A percentile compares a stretch with the other conserved stretches of the same genome.
Conservation (phyloP, 2,329 filamentous ascomycete species). For the Aspergillus pseudonomiae region DNA sequence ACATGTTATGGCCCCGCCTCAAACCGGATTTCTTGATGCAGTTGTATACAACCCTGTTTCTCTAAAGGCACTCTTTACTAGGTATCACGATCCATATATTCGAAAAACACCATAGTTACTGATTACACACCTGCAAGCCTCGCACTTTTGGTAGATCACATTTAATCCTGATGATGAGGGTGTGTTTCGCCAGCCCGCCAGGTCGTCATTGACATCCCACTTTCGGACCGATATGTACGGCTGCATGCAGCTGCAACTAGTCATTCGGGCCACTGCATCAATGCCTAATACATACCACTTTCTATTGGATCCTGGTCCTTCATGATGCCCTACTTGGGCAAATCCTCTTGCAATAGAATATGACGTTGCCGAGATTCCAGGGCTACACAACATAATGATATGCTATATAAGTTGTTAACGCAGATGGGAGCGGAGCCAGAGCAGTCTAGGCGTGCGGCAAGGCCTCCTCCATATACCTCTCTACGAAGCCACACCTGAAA, state of each 20-base stretch:
- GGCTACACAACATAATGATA: neutral
- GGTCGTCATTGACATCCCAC: neutral
- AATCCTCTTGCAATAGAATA: neutral
- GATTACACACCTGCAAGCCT: fast-evolving
- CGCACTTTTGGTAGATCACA: slow-evolving; percentile 49
- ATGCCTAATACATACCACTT: neutral
- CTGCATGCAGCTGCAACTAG: neutral
- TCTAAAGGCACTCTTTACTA: neutral
- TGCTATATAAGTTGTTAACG: neutral
- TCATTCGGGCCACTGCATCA: neutral
- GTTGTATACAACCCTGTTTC: neutral
- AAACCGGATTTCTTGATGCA: neutral
- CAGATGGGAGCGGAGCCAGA: neutral
- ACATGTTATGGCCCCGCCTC: neutral
- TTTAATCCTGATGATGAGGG: neutral
- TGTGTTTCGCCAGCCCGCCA: neutral
- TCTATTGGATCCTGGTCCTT: neutral
- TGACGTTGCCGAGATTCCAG: neutral
- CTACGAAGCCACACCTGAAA: neutral
- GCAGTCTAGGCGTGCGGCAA: neutral
- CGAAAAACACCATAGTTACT: no score
- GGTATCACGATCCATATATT: neutral
- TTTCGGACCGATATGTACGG: neutral
- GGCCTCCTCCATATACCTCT: neutral
- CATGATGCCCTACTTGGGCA: fast-evolving